These are phyloP conservation scores for Dothidotthia symphoricarpi DNA, from an alignment of 2,329 filamentous ascomycete genomes.

Conservation along the genomic window DNA sequence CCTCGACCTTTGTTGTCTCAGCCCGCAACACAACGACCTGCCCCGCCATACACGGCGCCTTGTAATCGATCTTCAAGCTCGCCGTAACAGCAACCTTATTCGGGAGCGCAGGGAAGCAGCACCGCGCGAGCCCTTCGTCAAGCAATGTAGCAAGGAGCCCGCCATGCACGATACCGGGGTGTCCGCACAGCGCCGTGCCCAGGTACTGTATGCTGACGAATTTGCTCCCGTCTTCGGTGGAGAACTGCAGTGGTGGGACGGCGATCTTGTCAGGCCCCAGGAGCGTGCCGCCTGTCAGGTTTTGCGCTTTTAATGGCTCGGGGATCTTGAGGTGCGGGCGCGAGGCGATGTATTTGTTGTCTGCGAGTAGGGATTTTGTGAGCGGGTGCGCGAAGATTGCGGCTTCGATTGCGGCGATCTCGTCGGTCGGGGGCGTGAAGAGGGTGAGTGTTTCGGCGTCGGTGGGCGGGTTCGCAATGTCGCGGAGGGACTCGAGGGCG, in stretches of 20 bases:
- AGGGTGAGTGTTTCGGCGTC: constrained; percentile 72
- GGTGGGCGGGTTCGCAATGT: constrained; percentile 56
- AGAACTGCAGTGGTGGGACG: constrained; percentile 78
- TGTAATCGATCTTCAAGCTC: constrained; percentile 78
- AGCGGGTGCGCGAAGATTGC: constrained; percentile 74
- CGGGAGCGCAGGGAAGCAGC: constrained; percentile 83
- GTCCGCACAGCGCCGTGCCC: constrained; percentile 78
- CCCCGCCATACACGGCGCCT: constrained; percentile 72
- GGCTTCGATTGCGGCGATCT: constrained; percentile 62
- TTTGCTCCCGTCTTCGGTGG: constrained; percentile 51
- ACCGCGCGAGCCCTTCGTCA: constrained; percentile 84
- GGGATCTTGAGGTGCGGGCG: constrained; percentile 89
- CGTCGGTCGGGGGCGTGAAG: constrained; percentile 58
- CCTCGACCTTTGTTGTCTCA: constrained; percentile 80
- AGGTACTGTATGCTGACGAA: constrained; percentile 71
- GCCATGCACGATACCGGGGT: constrained; percentile 87
- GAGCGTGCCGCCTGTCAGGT: constrained; percentile 78
- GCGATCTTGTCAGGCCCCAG: constrained; percentile 71
- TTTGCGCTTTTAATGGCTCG: constrained; percentile 64
- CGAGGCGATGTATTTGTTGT: constrained; percentile 68
- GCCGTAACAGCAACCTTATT: constrained; percentile 86
- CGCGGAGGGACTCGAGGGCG: constrained; percentile 50
- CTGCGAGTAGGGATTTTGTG: constrained; percentile 64
- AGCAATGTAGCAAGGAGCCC: constrained; percentile 88
- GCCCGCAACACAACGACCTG: constrained; percentile 76